phyloP scores from a whole-genome alignment of 192 early-diverging fungal genomes.

The Diversispora epigaea region DNA sequence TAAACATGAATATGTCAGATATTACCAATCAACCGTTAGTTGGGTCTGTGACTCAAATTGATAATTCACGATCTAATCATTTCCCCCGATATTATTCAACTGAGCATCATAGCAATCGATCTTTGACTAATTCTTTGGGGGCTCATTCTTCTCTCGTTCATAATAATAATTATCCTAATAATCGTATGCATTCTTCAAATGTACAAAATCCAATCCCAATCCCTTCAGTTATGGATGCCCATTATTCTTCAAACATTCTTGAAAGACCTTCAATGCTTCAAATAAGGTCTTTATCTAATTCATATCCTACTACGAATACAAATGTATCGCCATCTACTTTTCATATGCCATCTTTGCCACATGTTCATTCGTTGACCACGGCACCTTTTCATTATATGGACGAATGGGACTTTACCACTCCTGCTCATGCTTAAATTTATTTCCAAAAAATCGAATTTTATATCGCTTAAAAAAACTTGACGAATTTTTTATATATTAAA shows the following conservation, averaged over 20 bases:
- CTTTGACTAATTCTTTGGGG: not conserved
- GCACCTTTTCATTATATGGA: constrained; percentile 13
- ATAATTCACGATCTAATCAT: not conserved
- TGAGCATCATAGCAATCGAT: constrained; percentile 6
- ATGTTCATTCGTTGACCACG: not conserved
- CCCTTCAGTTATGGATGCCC: not conserved
- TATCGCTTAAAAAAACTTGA: too few relatives aligned
- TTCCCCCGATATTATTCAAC: not conserved
- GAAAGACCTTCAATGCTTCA: not conserved
- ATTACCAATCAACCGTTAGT: not conserved
- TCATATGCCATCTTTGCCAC: constrained; percentile 11
- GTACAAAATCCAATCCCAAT: not conserved
- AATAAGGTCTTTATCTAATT: not conserved
- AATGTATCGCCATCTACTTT: not conserved
- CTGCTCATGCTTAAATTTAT: not conserved
- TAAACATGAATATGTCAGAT: not conserved
- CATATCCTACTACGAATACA: constrained; percentile 1
- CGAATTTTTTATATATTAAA: too few relatives aligned
- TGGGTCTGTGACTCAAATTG: not conserved
- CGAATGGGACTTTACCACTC: not conserved
- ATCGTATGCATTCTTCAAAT: constrained; percentile 15
- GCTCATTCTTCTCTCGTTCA: not conserved
- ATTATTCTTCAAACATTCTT: not conserved
- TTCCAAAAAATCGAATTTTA: too few relatives aligned
- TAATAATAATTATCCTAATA: not conserved